These are phyloP conservation scores for Trichosporon asahii DNA, from an alignment of 1,284 basidiomycete species.

Conservation along the genomic window DNA sequence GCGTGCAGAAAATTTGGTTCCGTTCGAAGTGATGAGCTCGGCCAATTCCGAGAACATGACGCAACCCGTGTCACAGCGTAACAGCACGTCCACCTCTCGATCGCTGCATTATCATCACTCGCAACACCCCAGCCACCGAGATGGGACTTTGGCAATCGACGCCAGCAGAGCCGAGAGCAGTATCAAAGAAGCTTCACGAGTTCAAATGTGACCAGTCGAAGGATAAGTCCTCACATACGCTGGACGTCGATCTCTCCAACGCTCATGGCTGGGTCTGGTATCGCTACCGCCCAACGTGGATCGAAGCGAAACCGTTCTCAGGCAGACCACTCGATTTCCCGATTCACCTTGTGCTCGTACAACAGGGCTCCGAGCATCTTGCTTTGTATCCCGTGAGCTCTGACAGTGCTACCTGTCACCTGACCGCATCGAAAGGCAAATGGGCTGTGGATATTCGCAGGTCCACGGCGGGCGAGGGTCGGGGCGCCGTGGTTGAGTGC, in stretches of 20 bases:
- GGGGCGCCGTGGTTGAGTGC: constrained; percentile 3
- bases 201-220: neutral
- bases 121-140: neutral
- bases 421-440: neutral
- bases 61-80: too few relatives aligned
- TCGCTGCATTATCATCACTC: too few relatives aligned
- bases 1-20: neutral
- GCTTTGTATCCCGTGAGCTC: constrained; percentile 17
- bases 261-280: constrained; percentile 19
- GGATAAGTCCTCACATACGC: neutral
- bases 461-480: neutral
- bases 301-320: constrained; percentile 12
- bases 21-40: neutral
- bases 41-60: neutral
- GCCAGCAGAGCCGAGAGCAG: neutral
- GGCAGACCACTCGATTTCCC: constrained; percentile 2
- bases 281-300: constrained; percentile 19
- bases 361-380: neutral
- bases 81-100: too few relatives aligned
- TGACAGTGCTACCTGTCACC: neutral
- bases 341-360: constrained; percentile 14
- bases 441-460: neutral
- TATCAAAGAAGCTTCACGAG: neutral
- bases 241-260: neutral
- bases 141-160: neutral